phyloP scores from a whole-genome alignment of 345 rosid species.

The Acer negundo region DNA sequence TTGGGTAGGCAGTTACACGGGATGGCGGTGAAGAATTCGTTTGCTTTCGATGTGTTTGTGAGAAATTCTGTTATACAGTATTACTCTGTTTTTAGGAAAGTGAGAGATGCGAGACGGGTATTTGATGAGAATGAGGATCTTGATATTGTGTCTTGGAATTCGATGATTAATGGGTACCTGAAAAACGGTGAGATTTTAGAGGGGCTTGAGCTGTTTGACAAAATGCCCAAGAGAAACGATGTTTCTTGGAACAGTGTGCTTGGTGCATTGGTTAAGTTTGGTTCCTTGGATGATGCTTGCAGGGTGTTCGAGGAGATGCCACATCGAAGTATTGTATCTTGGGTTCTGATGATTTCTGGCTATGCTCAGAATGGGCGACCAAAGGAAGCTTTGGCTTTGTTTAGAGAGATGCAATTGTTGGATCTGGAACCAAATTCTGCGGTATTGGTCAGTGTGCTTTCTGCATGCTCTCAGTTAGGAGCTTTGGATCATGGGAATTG shows the following conservation, averaged over 20 bases:
- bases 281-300: slow-evolving; percentile 20
- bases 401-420: slow-evolving; percentile 35
- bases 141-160: slow-evolving; percentile 33
- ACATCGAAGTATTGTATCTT: slow-evolving; percentile 22
- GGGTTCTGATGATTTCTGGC: slow-evolving; percentile 37
- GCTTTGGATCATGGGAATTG: slow-evolving; percentile 36
- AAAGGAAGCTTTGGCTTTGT: slow-evolving; percentile 34
- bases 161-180: slow-evolving; percentile 24
- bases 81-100: slow-evolving; percentile 21
- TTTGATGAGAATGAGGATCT: slow-evolving; percentile 22
- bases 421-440: slow-evolving; percentile 29
- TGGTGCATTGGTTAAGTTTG: slow-evolving; percentile 17
- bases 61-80: slow-evolving; percentile 21
- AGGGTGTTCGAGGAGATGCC: slow-evolving; percentile 22
- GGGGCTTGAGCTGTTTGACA: slow-evolving; percentile 17
- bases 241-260: slow-evolving; percentile 24
- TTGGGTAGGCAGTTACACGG: slow-evolving; percentile 23
- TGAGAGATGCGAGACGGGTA: slow-evolving; percentile 15
- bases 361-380: slow-evolving; percentile 28
- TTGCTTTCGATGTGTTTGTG: slow-evolving; percentile 27
- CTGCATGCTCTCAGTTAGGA: slow-evolving; percentile 37
- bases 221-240: slow-evolving; percentile 21
- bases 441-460: slow-evolving; percentile 32
- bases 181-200: slow-evolving; percentile 19
- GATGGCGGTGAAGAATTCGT: slow-evolving; percentile 20